Percentiles rank a stretch among this genome's conserved stretches.
Conservation (phyloP, 805 yeast species). For the Kodamaea laetipori region DNA sequence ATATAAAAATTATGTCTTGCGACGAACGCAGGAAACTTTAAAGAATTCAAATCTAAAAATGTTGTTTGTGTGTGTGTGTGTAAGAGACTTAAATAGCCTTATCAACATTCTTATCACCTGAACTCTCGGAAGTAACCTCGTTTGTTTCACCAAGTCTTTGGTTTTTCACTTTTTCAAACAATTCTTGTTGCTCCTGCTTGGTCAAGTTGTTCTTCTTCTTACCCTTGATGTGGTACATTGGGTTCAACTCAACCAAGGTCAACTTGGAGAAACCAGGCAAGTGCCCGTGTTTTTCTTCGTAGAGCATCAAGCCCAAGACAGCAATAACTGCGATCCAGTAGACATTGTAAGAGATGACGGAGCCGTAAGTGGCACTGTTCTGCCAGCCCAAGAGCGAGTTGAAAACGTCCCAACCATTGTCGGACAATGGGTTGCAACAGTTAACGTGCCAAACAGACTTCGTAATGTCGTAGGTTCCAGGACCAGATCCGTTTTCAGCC, state of each 20-base stretch:
- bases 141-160: conserved; percentile 8
- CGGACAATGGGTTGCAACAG: conserved; percentile 92
- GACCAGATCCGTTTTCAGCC: conserved; percentile 88
- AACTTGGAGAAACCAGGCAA: conserved; percentile 63
- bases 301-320: conserved; percentile 62
- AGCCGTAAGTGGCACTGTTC: conserved; percentile 92
- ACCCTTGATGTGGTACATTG: conserved; percentile 37
- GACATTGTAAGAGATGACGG: conserved; percentile 82
- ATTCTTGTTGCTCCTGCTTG: conserved; percentile 35
- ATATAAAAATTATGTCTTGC: too few species aligned
- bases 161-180: conserved; percentile 32
- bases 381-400: conserved; percentile 96
- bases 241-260: conserved; percentile 35
- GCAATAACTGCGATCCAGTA: conserved; percentile 79
- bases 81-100: conserved; percentile 4
- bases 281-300: conserved; percentile 82
- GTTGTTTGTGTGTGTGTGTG: conserved; percentile 10
- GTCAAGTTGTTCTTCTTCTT: conserved; percentile 37
- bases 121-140: conserved; percentile 9
- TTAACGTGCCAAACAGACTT: conserved; percentile 92
- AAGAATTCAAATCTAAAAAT: conserved; percentile 1
- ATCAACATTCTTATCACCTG: conserved; percentile 9
- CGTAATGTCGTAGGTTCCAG: conserved; percentile 86
- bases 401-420: conserved; percentile 96
- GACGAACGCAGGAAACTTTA: not conserved